Evolutionary conservation across 805 yeast species (phyloP), one percentile per base, ranked within the genome.

Genomic region (Yamadazyma phyllophila): DNA sequence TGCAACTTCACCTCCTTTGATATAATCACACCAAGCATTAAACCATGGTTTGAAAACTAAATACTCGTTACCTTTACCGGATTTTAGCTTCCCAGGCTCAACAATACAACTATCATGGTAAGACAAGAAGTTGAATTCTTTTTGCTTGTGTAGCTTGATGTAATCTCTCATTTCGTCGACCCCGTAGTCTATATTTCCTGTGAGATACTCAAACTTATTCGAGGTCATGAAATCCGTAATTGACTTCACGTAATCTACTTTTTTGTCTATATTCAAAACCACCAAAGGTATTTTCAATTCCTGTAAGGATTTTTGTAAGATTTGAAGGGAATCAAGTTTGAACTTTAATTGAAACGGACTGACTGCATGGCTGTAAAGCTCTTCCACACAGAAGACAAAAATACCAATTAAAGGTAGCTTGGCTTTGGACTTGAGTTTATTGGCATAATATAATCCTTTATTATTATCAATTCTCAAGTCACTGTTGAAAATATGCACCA

Each of bases 381-480:
- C 74, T 29, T 67, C 66, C 10, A 68, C 61, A 29, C 75, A 71
- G 41, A 68, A 56, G 15, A 75, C 62, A 54, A 69, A 77, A 10
- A 77, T 47, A 0, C 74, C 66, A 10, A 74, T 54, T 44, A 77
- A 59, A 2, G 72, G 69, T 3, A 64, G 58, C 3, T 57, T 53
- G 26, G 49, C 39, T n/a, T 56, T 45, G 14, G 53, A 43, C 2
- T 73, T 73, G 7, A 59, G 48, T 16, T 63, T 48, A 32, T 69
- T 52, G 1, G 77, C 76, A 13, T 62, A 49, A 11, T 49, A 56
- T 33, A 78, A 60, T 0, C 71, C 76, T 1, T 58, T 60, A 51
- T 78, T 78, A 53, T 78, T 80, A 8, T 54, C 58, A 7, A 68
- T 44, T 37, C 83, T 60, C 24, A 78, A 57, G 50, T 79, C 83